These are phyloP conservation scores for Hortiboletus campestris DNA, from an alignment of 768 basidiomycete genomes.

Conservation along the genomic window DNA sequence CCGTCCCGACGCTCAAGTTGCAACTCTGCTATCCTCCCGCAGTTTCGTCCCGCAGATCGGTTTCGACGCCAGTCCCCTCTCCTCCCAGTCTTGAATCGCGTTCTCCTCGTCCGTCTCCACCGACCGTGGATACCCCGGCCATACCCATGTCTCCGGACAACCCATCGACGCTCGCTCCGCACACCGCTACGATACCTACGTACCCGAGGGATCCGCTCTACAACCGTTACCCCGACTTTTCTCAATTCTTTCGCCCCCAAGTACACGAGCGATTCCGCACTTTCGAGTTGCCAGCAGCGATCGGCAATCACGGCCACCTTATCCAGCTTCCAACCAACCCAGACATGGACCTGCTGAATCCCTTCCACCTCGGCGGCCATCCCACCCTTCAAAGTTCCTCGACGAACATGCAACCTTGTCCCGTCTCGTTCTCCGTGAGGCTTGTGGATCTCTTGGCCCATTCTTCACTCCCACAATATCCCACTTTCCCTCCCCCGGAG, in stretches of 20 bases:
- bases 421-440: slow-evolving; percentile 21
- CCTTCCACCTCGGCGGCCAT: not conserved
- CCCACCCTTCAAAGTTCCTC: not conserved
- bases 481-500: not conserved
- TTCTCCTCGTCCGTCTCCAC: not conserved
- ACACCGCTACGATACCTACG: not conserved
- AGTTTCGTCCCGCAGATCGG: not conserved
- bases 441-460: slow-evolving; percentile 14
- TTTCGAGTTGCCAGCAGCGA: not conserved
- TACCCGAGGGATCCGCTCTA: slow-evolving; percentile 33
- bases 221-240: slow-evolving; percentile 34
- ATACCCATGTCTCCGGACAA: not conserved
- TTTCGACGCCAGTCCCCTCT: slow-evolving; percentile 2
- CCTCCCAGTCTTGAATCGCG: not conserved
- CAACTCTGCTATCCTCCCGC: not conserved
- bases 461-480: not conserved
- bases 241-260: slow-evolving; percentile 27
- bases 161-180: no score
- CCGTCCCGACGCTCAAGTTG: slow-evolving; percentile 16
- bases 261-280: slow-evolving; percentile 9
- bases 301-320: not conserved
- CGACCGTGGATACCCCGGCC: not conserved
- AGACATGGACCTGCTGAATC: not conserved
- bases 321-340: not conserved
- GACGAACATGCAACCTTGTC: slow-evolving; percentile 8